These are phyloP conservation scores for Artemisia tridentata DNA, from an alignment of 129 eudicot genomes.

Conservation along the genomic window DNA sequence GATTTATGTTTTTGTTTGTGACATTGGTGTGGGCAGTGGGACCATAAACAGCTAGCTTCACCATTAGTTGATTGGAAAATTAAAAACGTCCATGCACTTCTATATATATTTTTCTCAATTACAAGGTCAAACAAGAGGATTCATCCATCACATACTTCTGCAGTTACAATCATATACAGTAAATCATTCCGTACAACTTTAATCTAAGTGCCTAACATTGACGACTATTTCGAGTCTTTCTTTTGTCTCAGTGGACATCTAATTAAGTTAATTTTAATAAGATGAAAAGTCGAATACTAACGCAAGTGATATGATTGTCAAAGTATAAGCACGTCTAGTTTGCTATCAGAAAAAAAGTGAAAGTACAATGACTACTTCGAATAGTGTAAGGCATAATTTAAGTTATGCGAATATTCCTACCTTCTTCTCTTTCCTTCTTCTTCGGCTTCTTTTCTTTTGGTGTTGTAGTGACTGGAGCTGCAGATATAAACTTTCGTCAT, in stretches of 20 bases:
- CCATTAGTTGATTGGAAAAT: slow-evolving; percentile 1
- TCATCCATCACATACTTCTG: background rate
- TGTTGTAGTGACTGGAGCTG: slow-evolving; percentile 48
- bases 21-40: background rate
- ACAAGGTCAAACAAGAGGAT: background rate
- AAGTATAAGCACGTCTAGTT: background rate
- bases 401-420: slow-evolving; percentile 27
- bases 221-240: no score
- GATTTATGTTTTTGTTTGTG: background rate
- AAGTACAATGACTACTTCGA: background rate
- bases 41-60: background rate
- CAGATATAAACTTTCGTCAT: slow-evolving; percentile 24
- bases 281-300: background rate
- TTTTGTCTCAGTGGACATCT: no score
- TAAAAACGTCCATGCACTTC: background rate
- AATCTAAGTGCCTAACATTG: background rate
- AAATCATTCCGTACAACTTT: background rate
- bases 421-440: slow-evolving; percentile 71
- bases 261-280: no score
- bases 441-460: slow-evolving; percentile 60
- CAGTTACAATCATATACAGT: background rate
- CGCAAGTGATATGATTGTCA: background rate
- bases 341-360: background rate
- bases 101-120: background rate
- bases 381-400: background rate